Percentiles rank a stretch among this genome's conserved stretches.
phyloP scores from a whole-genome alignment of 2,329 filamentous ascomycete genomes.

The Laburnicola sp. region DNA sequence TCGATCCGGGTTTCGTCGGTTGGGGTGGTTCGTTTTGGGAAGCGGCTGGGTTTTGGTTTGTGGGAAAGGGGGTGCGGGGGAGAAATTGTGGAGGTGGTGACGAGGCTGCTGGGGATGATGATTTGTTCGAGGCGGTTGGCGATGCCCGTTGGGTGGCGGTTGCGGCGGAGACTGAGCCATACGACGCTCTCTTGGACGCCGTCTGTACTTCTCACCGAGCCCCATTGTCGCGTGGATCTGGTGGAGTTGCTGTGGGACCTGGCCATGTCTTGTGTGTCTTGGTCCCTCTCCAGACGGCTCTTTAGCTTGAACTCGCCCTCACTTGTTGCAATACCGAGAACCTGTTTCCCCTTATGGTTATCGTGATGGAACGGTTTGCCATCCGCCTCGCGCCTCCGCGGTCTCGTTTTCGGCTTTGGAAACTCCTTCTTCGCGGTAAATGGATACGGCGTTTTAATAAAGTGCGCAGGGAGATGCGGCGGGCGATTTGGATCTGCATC shows the following conservation, averaged over 20 bases:
- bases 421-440: slow-evolving; percentile 32
- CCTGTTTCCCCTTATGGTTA: slow-evolving; percentile 26
- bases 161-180: slow-evolving; percentile 20
- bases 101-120: slow-evolving; percentile 19
- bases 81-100: background rate
- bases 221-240: background rate
- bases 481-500: slow-evolving; percentile 20
- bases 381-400: slow-evolving; percentile 15
- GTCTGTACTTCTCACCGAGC: background rate
- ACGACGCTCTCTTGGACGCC: slow-evolving; percentile 16
- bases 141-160: background rate
- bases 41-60: background rate
- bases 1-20: slow-evolving; percentile 8
- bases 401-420: slow-evolving; percentile 25
- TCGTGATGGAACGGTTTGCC: slow-evolving; percentile 12
- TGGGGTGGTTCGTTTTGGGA: no score
- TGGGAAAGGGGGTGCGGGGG: no score
- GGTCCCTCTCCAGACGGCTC: slow-evolving; percentile 24
- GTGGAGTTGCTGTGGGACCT: background rate
- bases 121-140: slow-evolving; percentile 11
- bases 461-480: slow-evolving; percentile 26
- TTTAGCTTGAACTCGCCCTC: slow-evolving; percentile 19
- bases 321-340: slow-evolving; percentile 23
- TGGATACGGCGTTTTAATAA: slow-evolving; percentile 34
- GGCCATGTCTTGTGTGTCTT: slow-evolving; percentile 23